These are phyloP conservation scores for Emericellopsis atlantica DNA, from an alignment of 2,329 filamentous ascomycete genomes.

Conservation along the genomic window DNA sequence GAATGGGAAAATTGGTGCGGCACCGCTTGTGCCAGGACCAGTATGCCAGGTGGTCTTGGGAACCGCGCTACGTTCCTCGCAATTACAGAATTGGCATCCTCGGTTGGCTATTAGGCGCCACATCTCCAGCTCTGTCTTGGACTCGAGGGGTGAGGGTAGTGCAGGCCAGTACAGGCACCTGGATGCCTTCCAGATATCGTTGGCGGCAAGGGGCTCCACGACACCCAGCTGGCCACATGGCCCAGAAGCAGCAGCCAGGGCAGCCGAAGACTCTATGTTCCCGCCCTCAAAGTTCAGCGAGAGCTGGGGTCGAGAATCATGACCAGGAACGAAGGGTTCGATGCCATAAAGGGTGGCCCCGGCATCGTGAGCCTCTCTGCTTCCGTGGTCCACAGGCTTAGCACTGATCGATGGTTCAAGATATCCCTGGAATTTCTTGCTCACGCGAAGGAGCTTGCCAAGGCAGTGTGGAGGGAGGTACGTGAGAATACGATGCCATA, in stretches of 20 bases:
- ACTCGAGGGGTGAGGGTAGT: constrained; percentile 56
- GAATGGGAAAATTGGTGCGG: constrained; percentile 61
- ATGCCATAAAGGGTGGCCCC: too few species aligned
- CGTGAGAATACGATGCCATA: constrained; percentile 61
- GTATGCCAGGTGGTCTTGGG: constrained; percentile 35
- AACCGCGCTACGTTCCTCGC: constrained; percentile 13
- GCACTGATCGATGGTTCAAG: constrained; percentile 34
- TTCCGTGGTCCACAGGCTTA: constrained; percentile 2
- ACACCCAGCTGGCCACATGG: too few species aligned
- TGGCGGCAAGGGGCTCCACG: constrained; percentile 8
- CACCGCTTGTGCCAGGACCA: constrained; percentile 48
- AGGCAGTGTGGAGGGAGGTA: constrained; percentile 51
- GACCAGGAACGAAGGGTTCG: too few species aligned
- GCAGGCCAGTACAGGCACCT: constrained; percentile 51
- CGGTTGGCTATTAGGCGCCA: constrained; percentile 54
- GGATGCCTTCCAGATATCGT: constrained; percentile 59
- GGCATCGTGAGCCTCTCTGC: too few species aligned
- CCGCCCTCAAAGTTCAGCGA: too few species aligned
- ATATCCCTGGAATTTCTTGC: constrained; percentile 50
- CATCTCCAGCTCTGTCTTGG: constrained; percentile 61
- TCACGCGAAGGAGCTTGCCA: constrained; percentile 53
- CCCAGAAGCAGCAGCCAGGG: too few species aligned
- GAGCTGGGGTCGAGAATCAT: too few species aligned
- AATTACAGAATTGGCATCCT: constrained; percentile 57
- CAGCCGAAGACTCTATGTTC: too few species aligned